Base-by-base conservation (phyloP, 1,284 basidiomycete genomes). In the Pisolithus thermaeus region DNA sequence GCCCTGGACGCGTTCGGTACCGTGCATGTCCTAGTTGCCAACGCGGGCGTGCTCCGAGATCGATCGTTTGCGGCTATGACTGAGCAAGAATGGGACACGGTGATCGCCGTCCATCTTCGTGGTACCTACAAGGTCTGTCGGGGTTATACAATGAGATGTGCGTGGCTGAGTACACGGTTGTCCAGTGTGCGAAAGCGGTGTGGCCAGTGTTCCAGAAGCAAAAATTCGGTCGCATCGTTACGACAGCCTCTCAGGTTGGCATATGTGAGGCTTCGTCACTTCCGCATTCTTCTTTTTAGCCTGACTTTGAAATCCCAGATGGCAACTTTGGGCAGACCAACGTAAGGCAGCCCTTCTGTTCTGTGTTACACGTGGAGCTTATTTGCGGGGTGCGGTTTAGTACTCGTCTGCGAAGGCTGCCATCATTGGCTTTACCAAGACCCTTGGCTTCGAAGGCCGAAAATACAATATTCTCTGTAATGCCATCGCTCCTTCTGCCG, bases 121-220 rank as follows among this genome's bases (percentile, higher is more conserved):
- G 83, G 80, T 18, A 88, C 87, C 20, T 90, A 78, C 70, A 87
- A 84, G 74, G 83, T 82, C 52, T 27, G 56, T 44, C 20, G 14
- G 1, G 42, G 2, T 6, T 7, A 23, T 39, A 25, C 12, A 28
- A 30, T 2, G n/a, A 46, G 20, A 8, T 43, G 16, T 32, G 9
- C 7, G 11, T 32, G 14, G 22, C 43, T 62, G 39, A 66, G 4
- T 8, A 11, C 14, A 5, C 23, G 2, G 32, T 14, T 14, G 32
- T 7, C 2, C 36, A 90, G 86, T 92, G 90, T 62, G 87, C 84
- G 52, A 92, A 97, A 68, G 96, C 96, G 12, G 90, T 92, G 36
- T 99, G 95, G 97, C 94, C 96, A 3, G 78, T 93, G 64, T 97
- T 99, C 80, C 87, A 90, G 70, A 90, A 96, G 73, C 97, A 99